phyloP scores from a whole-genome alignment of 2,329 filamentous ascomycete species.

The Lojkania enalia region DNA sequence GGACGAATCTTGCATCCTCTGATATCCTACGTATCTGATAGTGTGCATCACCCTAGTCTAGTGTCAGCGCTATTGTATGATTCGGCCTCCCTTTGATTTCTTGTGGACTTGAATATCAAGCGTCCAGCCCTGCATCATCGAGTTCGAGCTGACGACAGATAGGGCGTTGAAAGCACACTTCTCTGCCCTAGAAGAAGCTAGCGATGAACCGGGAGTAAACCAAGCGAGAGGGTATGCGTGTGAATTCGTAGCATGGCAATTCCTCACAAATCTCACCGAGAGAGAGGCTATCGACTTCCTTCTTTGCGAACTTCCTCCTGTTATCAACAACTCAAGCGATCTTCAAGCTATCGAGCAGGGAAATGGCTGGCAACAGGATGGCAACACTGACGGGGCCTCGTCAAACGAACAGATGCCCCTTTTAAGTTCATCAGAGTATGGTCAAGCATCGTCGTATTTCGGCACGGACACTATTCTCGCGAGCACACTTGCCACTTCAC shows the following conservation, averaged over 20 bases:
- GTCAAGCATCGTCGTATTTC: constrained; percentile 28
- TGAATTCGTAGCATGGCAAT: constrained; percentile 81
- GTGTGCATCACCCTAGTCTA: constrained; percentile 69
- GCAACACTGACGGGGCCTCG: background rate
- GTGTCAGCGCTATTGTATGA: constrained; percentile 74
- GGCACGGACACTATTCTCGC: constrained; percentile 25
- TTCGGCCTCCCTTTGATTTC: background rate
- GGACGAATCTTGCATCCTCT: constrained; percentile 61
- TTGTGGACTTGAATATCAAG: background rate
- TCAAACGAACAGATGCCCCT: constrained; percentile 33
- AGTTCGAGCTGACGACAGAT: constrained; percentile 17
- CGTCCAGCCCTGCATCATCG: background rate
- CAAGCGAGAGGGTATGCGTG: constrained; percentile 73
- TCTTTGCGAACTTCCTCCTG: constrained; percentile 68
- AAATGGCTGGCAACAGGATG: constrained; percentile 17
- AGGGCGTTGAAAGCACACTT: constrained; percentile 79
- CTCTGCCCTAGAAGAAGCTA: constrained; percentile 59
- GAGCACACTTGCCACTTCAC: constrained; percentile 27
- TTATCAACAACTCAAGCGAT: constrained; percentile 17
- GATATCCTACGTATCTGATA: constrained; percentile 65
- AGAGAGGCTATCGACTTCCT: constrained; percentile 74
- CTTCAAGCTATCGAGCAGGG: constrained; percentile 14
- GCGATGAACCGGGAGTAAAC: constrained; percentile 65
- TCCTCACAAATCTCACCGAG: constrained; percentile 71
- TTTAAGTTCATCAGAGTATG: constrained; percentile 28